These are phyloP conservation scores for Lenzites betulinus DNA, from an alignment of 768 basidiomycete genomes.

Conservation along the genomic window DNA sequence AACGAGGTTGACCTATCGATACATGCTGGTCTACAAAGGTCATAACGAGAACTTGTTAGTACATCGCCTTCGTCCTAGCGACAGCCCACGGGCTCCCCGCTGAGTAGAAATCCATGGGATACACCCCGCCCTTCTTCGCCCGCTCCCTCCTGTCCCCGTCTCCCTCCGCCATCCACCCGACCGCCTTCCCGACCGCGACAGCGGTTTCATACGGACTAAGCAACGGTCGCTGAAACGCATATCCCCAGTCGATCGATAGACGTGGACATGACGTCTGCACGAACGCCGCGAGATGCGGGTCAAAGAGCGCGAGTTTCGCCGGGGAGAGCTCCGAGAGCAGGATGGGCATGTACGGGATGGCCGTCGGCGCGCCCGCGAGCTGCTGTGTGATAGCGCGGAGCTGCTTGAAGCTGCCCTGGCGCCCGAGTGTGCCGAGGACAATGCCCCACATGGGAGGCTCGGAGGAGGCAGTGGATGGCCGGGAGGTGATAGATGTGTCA, in stretches of 20 bases:
- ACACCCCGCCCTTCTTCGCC: constrained; percentile 45
- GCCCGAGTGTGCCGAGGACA: constrained; percentile 89
- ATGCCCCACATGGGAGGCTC: constrained; percentile 74
- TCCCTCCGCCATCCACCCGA: constrained; percentile 61
- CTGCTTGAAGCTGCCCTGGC: constrained; percentile 92
- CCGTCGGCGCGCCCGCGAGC: constrained; percentile 51
- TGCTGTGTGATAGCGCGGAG: constrained; percentile 80
- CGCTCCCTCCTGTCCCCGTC: constrained; percentile 21
- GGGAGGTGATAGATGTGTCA: constrained; percentile 14
- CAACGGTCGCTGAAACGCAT: constrained; percentile 87
- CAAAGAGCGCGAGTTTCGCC: constrained; percentile 85
- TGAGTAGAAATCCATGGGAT: constrained; percentile 97
- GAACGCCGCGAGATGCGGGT: constrained; percentile 81
- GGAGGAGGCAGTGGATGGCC: constrained; percentile 21
- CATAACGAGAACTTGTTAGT: constrained; percentile 26
- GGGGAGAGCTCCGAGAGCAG: constrained; percentile 97
- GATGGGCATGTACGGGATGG: constrained; percentile 84
- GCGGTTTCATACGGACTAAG: constrained; percentile 93
- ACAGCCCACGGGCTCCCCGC: constrained; percentile 78
- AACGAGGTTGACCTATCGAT: not conserved
- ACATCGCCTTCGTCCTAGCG: constrained; percentile 58
- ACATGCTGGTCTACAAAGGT: not conserved
- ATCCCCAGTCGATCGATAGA: constrained; percentile 98
- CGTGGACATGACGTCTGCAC: constrained; percentile 97
- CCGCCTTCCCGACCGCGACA: constrained; percentile 72